These are phyloP conservation scores for Leccinellum luteum DNA, from an alignment of 768 basidiomycete species.

Conservation along the genomic window DNA sequence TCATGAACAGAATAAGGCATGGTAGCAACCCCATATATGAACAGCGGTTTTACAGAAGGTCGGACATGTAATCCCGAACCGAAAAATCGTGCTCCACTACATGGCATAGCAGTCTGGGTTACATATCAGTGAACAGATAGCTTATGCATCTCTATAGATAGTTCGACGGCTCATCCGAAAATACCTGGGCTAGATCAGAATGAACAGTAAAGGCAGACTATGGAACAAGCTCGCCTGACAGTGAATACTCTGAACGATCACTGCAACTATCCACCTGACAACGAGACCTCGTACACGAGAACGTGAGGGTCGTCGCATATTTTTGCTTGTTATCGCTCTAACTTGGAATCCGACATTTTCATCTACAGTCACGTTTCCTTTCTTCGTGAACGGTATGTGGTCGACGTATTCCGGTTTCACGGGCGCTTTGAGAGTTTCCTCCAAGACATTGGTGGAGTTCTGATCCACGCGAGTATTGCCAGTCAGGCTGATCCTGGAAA, in stretches of 20 bases:
- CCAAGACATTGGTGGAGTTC: constrained; percentile 97
- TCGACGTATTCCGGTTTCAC: constrained; percentile 99
- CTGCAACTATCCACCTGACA: constrained; percentile 97
- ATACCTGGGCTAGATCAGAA: constrained; percentile 52
- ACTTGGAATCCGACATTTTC: constrained; percentile 91
- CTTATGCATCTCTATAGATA: constrained; percentile 96
- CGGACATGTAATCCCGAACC: constrained; percentile 95
- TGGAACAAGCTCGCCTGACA: constrained; percentile 57
- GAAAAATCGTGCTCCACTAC: constrained; percentile 96
- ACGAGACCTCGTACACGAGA: constrained; percentile 75
- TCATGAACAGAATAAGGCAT: constrained; percentile 98
- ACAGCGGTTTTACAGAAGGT: constrained; percentile 95
- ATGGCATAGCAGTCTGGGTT: constrained; percentile 82
- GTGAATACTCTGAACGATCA: constrained; percentile 81
- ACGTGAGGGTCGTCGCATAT: constrained; percentile 54
- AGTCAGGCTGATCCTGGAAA: constrained; percentile 60
- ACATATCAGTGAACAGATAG: constrained; percentile 79
- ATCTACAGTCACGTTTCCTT: constrained; percentile 79
- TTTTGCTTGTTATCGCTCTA: constrained; percentile 87
- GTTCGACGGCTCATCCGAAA: constrained; percentile 99
- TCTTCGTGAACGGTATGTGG: constrained; percentile 95
- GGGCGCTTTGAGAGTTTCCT: constrained; percentile 56
- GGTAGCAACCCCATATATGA: constrained; percentile 97
- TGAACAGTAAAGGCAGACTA: background rate
- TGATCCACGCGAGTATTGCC: constrained; percentile 60